These are phyloP conservation scores for Arthrobotrys iridis DNA, from an alignment of 2,329 filamentous ascomycete genomes.

Conservation along the genomic window DNA sequence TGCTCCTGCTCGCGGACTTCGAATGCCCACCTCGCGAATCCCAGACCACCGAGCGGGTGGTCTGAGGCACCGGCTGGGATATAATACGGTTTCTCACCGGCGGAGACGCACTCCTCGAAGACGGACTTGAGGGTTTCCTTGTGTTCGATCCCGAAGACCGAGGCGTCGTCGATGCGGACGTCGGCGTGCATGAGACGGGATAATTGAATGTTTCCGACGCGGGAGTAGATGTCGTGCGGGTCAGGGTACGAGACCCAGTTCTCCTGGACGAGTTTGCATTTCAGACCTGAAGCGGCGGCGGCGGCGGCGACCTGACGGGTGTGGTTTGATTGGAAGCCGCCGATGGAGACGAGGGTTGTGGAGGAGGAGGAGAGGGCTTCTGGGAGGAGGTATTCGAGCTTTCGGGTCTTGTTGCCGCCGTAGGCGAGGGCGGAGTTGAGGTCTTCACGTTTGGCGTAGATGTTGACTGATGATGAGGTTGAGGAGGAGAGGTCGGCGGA, in stretches of 20 bases:
- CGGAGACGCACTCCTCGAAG: slow-evolving; percentile 66
- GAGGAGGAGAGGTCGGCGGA: slow-evolving; percentile 68
- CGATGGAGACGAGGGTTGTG: slow-evolving; percentile 73
- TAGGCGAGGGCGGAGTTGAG: slow-evolving; percentile 74
- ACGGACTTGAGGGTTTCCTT: slow-evolving; percentile 70
- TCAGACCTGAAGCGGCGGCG: slow-evolving; percentile 60
- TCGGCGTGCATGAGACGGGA: slow-evolving; percentile 75
- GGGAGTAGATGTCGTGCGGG: slow-evolving; percentile 66
- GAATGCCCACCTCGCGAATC: slow-evolving; percentile 76
- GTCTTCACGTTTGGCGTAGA: slow-evolving; percentile 78
- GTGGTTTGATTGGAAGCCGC: slow-evolving; percentile 76
- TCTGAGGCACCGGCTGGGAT: slow-evolving; percentile 77
- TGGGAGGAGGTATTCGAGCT: slow-evolving; percentile 75
- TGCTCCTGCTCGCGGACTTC: slow-evolving; percentile 74
- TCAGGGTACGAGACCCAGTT: slow-evolving; percentile 74
- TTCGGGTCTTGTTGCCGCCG: slow-evolving; percentile 76
- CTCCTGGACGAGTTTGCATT: slow-evolving; percentile 69
- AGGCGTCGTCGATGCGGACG: slow-evolving; percentile 68
- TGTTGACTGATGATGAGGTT: slow-evolving; percentile 63
- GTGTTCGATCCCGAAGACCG: slow-evolving; percentile 74
- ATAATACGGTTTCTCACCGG: slow-evolving; percentile 73
- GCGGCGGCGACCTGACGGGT: slow-evolving; percentile 74
- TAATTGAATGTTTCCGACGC: slow-evolving; percentile 77
- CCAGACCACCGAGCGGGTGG: slow-evolving; percentile 75
- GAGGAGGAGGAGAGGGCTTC: slow-evolving; percentile 69